Percentiles rank a stretch among this genome's conserved stretches.
Conservation (phyloP, 2,329 filamentous ascomycete species). For the Beauveria rudraprayagi region DNA sequence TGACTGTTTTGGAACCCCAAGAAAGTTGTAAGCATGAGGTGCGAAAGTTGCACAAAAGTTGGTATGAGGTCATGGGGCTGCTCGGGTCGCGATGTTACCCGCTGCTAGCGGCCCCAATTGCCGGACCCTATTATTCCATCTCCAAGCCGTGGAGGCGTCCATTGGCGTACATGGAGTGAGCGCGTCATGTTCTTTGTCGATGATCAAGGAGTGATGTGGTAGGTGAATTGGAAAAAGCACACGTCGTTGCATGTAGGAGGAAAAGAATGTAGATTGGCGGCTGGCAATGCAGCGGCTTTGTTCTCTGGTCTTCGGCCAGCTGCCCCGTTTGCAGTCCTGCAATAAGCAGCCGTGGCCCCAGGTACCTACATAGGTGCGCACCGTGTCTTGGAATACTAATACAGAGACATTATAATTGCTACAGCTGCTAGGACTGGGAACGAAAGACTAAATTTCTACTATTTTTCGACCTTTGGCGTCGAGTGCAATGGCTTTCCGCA, state of each 20-base stretch:
- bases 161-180: neutral
- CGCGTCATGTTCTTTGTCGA: neutral
- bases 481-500: neutral
- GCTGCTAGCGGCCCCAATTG: constrained; percentile 7
- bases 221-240: no score
- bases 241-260: neutral
- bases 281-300: neutral
- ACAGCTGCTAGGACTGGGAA: no score
- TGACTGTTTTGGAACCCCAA: neutral
- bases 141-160: neutral
- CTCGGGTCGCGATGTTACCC: constrained; percentile 2
- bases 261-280: neutral
- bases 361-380: no score
- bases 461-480: neutral
- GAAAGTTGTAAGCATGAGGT: neutral
- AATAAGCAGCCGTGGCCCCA: neutral
- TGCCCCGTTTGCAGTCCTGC: neutral
- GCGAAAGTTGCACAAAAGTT: neutral
- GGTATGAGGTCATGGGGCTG: constrained; percentile 5
- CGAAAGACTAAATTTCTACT: neutral
- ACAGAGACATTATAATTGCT: no score
- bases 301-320: neutral
- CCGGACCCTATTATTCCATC: neutral
- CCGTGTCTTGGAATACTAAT: no score
- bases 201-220: neutral